Evolutionary conservation across 768 basidiomycete species (phyloP), one percentile per base, ranked within the genome.

Genomic region (Neoboletus brunneissimus): DNA sequence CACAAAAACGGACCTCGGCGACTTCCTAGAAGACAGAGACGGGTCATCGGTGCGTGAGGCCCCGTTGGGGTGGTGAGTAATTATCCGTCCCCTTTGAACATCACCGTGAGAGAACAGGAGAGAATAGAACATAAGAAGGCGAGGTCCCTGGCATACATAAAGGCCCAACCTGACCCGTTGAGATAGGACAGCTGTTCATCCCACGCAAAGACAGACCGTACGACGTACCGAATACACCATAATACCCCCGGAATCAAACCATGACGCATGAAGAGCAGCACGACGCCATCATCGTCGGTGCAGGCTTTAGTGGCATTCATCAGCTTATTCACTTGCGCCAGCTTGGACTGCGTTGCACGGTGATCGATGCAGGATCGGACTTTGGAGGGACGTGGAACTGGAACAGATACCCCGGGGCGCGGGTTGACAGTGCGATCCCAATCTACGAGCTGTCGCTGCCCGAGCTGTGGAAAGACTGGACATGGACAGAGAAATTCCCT

Each of bases 321-420:
- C 53, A 59, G 1, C 54, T 63, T 34, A 51, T 63, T 20, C 47
- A 41, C 9, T 2, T 63, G 15, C 48, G 54, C 20, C 4, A 55
- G 22, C 45, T 55, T 5, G 61, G 62, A 4, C 44, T 63, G 44
- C 48, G 45, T n/a, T 63, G 61, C 54, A 44, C 9, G 2, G 18
- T 59, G 23, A 44, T 63, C 43, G 61, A 63, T 0, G 56, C 56
- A 16, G 62, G 45, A 2, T 63, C 62, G 0, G 56, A 59, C n/a
- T 38, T 63, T 1, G 61, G 62, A 20, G 62, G 62, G 11, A 35
- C 44, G 1, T 63, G 62, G 56, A n/a, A 48, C 41, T 59, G 62
- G 61, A 63, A 63, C 54, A 48, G 6, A 37, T 63, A 63, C 37
- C 62, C 61, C 0, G 62, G 62, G 1, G 61, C 61, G 6, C 55